Evolutionary conservation across 2,329 filamentous ascomycete genomes (phyloP).

Genomic region (Fusarium sp.): DNA sequence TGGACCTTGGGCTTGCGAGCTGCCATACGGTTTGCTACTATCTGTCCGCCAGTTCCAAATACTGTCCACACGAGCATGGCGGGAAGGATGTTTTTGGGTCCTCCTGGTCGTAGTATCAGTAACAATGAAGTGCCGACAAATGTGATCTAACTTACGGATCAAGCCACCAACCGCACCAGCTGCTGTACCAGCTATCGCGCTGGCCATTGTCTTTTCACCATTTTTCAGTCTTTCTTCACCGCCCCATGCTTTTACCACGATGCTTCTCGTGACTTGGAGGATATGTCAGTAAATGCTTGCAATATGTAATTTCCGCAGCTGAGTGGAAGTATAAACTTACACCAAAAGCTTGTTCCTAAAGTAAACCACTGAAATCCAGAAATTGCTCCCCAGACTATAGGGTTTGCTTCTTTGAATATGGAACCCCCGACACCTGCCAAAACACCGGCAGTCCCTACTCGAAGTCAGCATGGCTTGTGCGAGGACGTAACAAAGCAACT

Average conservation of each 20-base stretch:
- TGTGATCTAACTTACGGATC: constrained; percentile 59
- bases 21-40: constrained; percentile 52
- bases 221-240: constrained; percentile 65
- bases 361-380: constrained; percentile 85
- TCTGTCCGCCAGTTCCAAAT: constrained; percentile 57
- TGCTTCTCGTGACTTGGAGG: constrained; percentile 60
- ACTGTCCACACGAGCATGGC: constrained; percentile 63
- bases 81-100: constrained; percentile 65
- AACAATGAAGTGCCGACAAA: neutral
- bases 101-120: constrained; percentile 56
- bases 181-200: constrained; percentile 76
- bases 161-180: constrained; percentile 72
- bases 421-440: constrained; percentile 77
- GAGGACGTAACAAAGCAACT: constrained; percentile 11
- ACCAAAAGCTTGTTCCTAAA: constrained; percentile 82
- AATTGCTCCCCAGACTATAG: constrained; percentile 77
- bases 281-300: constrained; percentile 17
- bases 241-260: constrained; percentile 62
- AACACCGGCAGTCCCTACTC: constrained; percentile 69
- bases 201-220: constrained; percentile 73
- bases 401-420: constrained; percentile 75
- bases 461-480: constrained; percentile 38
- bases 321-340: constrained; percentile 58
- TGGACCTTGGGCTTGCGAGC: constrained; percentile 43
- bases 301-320: neutral